Conservation (phyloP, 2,329 filamentous ascomycete genomes). For the Monosporascus sp. region DNA sequence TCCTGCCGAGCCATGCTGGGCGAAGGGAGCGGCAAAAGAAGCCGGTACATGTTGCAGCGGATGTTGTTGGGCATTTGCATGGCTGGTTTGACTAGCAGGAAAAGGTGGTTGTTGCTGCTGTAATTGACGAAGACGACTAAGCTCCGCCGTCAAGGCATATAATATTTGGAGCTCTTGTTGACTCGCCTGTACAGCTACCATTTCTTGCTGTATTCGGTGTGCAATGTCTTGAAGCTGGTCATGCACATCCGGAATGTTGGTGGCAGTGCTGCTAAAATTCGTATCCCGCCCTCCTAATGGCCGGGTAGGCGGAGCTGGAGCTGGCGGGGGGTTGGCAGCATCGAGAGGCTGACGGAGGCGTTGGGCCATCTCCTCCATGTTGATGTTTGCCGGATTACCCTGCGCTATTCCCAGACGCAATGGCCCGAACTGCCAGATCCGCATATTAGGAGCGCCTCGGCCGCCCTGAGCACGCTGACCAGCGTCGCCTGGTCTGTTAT, state of each 20-base stretch:
- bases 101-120: slow-evolving; percentile 31
- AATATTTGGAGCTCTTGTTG: slow-evolving; percentile 65
- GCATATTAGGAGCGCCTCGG: slow-evolving; percentile 38
- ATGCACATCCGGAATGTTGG: slow-evolving; percentile 38
- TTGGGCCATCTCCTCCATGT: slow-evolving; percentile 63
- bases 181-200: slow-evolving; percentile 55
- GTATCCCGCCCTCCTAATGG: not conserved
- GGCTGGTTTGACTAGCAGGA: slow-evolving; percentile 11
- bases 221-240: slow-evolving; percentile 61
- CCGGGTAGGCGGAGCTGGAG: slow-evolving; percentile 7
- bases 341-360: slow-evolving; percentile 47
- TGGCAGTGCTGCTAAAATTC: slow-evolving; percentile 4
- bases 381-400: slow-evolving; percentile 55
- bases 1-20: not conserved
- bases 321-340: slow-evolving; percentile 16
- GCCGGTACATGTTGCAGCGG: slow-evolving; percentile 1
- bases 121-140: slow-evolving; percentile 56
- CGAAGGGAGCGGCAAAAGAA: not conserved
- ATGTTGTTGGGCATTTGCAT: slow-evolving; percentile 11
- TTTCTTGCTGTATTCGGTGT: slow-evolving; percentile 62
- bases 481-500: slow-evolving; percentile 20
- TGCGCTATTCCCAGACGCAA: slow-evolving; percentile 73
- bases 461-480: slow-evolving; percentile 28
- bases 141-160: slow-evolving; percentile 61
- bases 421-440: slow-evolving; percentile 68